Evolutionary conservation across 169 alveolate species (phyloP), one percentile per base, ranked within the genome.

Genomic region (Plasmodium berghei): DNA sequence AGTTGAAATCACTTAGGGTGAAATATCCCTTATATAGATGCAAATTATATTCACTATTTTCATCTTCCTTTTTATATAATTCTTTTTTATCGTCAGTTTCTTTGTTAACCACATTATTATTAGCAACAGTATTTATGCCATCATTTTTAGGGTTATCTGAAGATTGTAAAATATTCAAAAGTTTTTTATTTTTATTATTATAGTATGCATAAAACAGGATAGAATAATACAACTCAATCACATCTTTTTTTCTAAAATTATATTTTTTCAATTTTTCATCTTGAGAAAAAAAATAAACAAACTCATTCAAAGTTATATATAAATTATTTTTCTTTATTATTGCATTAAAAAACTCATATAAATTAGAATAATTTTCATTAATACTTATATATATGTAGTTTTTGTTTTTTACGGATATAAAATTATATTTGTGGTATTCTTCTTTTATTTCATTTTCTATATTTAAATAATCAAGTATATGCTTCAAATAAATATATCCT

Each of bases 181-280:
- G 6, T 4, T 34, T 34, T 72, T 86, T 59, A 54, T 86, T 86
- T 63, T 86, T 69, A 48, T 86, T 86, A 18, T 75, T 71, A 54
- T 86, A 86, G 49, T 86, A 86, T 26, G 62, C 87, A 58, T 63
- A 86, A 62, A 86, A 86, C 28, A 86, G 45, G 18, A 86, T 86
- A 48, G 91, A 86, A 72, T 86, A 86, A 48, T 71, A 86, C 40
- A 86, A 40, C 3, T n/a, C 9, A 9, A 54, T 34, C 3, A 71
- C 16, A 48, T 86, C 91, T 16, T 86, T 87, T 64, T 86, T 12
- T 26, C 67, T n/a, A 16, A 58, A 86, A 71, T 22, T 49, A 42
- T 71, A 59, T 9, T 12, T 71, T 20, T 46, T 26, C 87, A 86
- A 24, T 58, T 59, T 86, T 63, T 86, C 87, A 70, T 86, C 54